phyloP scores from a whole-genome alignment of 495 filamentous ascomycete species.

The Neurospora cerealis region DNA sequence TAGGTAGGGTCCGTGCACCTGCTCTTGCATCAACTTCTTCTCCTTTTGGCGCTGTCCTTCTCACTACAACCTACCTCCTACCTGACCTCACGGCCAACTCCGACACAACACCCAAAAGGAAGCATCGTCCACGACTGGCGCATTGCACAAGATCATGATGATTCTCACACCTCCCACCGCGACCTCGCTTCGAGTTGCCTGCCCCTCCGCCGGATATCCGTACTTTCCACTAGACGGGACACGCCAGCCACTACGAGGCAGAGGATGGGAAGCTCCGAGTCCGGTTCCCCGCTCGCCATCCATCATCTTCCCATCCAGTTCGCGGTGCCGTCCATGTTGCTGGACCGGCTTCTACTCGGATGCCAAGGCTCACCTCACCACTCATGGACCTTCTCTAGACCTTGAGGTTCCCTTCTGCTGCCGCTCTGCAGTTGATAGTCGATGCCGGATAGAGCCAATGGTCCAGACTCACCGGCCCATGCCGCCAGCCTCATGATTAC shows the following conservation, averaged over 20 bases:
- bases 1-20: neutral
- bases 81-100: neutral
- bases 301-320: neutral
- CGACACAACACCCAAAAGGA: neutral
- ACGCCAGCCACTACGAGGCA: neutral
- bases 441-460: constrained; percentile 9
- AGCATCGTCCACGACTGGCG: neutral
- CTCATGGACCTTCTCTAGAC: neutral
- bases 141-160: neutral
- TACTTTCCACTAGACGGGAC: neutral
- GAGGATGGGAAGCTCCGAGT: neutral
- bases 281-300: neutral
- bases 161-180: neutral
- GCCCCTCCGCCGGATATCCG: neutral
- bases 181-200: neutral
- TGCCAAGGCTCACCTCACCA: neutral
- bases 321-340: neutral
- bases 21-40: neutral
- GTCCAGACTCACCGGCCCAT: constrained; percentile 15
- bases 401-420: neutral
- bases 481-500: constrained; percentile 25
- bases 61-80: neutral
- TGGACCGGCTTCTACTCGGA: neutral
- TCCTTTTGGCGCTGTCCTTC: neutral
- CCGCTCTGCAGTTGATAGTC: constrained; percentile 3